These are phyloP conservation scores for Trichoderma asperelloides DNA, from an alignment of 495 filamentous ascomycete species.

Conservation along the genomic window DNA sequence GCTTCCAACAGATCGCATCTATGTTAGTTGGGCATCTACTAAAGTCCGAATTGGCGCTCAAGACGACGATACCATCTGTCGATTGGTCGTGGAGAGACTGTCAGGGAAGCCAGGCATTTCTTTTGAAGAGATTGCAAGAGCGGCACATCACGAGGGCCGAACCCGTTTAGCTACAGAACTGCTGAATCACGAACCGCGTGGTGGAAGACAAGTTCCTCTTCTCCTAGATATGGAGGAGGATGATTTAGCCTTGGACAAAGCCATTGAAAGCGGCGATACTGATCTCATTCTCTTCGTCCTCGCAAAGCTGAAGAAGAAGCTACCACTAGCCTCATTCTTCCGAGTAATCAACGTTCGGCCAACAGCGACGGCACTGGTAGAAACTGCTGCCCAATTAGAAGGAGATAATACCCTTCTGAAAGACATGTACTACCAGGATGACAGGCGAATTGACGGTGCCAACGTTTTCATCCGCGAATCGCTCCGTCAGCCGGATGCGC, in stretches of 20 bases:
- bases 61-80: slow-evolving; percentile 82
- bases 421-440: slow-evolving; percentile 96
- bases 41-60: slow-evolving; percentile 81
- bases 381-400: slow-evolving; percentile 59
- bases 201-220: slow-evolving; percentile 91
- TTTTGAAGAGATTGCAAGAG: slow-evolving; percentile 84
- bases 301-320: slow-evolving; percentile 79
- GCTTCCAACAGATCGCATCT: slow-evolving; percentile 80
- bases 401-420: slow-evolving; percentile 81
- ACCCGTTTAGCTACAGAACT: slow-evolving; percentile 78
- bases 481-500: slow-evolving; percentile 51
- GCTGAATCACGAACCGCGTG: slow-evolving; percentile 85
- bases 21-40: slow-evolving; percentile 92
- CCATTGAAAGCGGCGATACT: slow-evolving; percentile 89
- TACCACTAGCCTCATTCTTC: slow-evolving; percentile 87
- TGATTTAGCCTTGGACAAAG: slow-evolving; percentile 90
- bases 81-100: slow-evolving; percentile 76
- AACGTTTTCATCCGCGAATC: slow-evolving; percentile 80
- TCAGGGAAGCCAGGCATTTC: slow-evolving; percentile 84
- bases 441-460: slow-evolving; percentile 81
- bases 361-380: slow-evolving; percentile 79
- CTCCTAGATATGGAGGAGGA: slow-evolving; percentile 93
- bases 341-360: slow-evolving; percentile 82
- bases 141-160: slow-evolving; percentile 93
- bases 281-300: slow-evolving; percentile 88